A percentile compares a stretch with the other conserved stretches of the same genome.
Conservation (phyloP, 192 early-diverging fungal genomes). For the Cetraspora pellucida region DNA sequence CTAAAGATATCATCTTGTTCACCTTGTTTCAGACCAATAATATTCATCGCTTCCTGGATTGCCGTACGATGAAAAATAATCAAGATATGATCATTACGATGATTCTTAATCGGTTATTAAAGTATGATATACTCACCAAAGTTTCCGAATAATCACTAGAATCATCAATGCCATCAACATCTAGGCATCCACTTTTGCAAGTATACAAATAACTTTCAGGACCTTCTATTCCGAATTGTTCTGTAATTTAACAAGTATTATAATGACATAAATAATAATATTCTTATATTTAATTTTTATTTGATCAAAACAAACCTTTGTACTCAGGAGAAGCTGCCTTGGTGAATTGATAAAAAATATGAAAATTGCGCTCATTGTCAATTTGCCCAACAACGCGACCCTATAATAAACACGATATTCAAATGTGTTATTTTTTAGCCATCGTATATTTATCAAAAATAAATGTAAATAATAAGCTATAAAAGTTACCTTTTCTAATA, state of each 20-base stretch:
- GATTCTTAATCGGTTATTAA: not conserved
- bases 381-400: constrained; percentile 94
- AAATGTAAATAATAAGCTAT: not conserved
- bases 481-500: constrained; percentile 84
- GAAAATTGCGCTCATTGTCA: constrained; percentile 95
- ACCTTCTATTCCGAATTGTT: constrained; percentile 70
- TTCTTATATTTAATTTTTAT: not conserved
- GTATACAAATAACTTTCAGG: constrained; percentile 82
- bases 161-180: constrained; percentile 95
- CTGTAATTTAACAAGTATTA: constrained; percentile 32
- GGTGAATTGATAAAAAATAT: constrained; percentile 93
- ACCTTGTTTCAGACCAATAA: constrained; percentile 80
- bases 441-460: not conserved
- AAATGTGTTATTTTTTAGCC: too few species aligned
- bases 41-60: constrained; percentile 78
- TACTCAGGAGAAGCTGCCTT: constrained; percentile 77
- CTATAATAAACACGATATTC: constrained; percentile 40
- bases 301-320: constrained; percentile 49
- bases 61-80: not conserved
- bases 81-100: not conserved
- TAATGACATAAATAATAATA: not conserved
- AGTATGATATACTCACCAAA: constrained; percentile 48
- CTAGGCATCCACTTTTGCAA: constrained; percentile 69
- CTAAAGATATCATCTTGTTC: constrained; percentile 89
- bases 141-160: constrained; percentile 84